Conservation (phyloP, 306 rosid species). For the Cucurbita maxima region DNA sequence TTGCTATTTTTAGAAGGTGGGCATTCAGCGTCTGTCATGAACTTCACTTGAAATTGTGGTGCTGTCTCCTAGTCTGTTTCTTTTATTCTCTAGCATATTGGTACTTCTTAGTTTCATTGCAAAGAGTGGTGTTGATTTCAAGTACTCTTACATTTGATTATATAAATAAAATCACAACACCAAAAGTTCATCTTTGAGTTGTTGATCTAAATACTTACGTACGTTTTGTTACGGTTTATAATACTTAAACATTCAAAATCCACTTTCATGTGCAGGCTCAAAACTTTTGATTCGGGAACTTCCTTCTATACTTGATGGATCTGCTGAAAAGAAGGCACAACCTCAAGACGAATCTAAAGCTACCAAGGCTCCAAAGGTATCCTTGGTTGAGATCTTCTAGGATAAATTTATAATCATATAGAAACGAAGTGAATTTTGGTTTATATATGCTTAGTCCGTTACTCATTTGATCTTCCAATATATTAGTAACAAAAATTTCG, state of each 20-base stretch:
- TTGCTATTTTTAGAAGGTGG: constrained; percentile 60
- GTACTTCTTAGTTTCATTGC: neutral
- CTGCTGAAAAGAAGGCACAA: constrained; percentile 48
- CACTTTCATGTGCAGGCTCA: constrained; percentile 32
- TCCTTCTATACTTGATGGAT: constrained; percentile 78
- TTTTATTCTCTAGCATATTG: neutral
- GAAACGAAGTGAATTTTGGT: neutral
- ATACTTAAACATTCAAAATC: neutral
- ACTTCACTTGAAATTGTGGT: neutral
- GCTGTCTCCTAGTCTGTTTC: neutral
- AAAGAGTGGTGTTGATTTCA: neutral
- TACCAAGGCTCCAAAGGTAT: constrained; percentile 83
- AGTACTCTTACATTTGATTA: neutral
- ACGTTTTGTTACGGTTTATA: neutral
- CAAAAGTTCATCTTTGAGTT: neutral
- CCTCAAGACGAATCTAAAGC: constrained; percentile 66
- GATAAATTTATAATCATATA: neutral
- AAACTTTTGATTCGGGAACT: constrained; percentile 56
- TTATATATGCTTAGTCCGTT: neutral
- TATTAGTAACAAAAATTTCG: neutral
- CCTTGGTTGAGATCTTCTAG: constrained; percentile 2
- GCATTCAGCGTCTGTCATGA: neutral
- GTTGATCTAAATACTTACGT: neutral
- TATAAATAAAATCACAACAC: neutral
- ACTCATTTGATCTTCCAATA: neutral